Evolutionary conservation across 179 eudicot species (phyloP).

Genomic region (Spinacia oleracea): DNA sequence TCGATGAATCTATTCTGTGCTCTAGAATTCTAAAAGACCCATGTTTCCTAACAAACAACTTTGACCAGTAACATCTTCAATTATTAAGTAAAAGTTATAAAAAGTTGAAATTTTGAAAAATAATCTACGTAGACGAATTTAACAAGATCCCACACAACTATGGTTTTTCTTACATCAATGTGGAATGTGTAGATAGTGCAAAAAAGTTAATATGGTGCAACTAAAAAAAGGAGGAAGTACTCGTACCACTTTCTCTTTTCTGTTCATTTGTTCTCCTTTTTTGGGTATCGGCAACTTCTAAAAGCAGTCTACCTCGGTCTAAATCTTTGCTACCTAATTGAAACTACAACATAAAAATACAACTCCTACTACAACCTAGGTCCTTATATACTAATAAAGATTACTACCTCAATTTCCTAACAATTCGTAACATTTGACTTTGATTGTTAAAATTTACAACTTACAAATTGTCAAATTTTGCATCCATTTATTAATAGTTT

Average conservation of each 20-base stretch:
- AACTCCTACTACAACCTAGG: background rate
- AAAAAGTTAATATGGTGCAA: no score
- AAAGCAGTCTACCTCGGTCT: background rate
- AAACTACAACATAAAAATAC: background rate
- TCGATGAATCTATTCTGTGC: no score
- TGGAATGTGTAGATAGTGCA: no score
- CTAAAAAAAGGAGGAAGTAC: no score
- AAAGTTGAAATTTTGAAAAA: no score
- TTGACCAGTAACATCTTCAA: no score
- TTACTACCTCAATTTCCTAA: background rate
- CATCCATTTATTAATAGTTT: background rate
- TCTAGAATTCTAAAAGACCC: background rate
- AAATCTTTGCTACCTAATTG: background rate
- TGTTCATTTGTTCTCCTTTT: background rate
- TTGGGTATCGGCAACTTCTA: background rate
- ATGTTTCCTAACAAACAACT: no score
- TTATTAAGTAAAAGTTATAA: no score
- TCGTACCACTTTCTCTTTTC: no score
- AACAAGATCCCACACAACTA: no score
- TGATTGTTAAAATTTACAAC: background rate
- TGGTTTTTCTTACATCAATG: no score
- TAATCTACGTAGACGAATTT: no score
- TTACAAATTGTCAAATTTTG: background rate
- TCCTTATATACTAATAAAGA: background rate
- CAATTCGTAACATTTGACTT: background rate